Evolutionary conservation across 225 moss, liverwort and hornwort genomes (phyloP), one percentile per base, ranked within the genome.

Genomic region (Bryoerythrophyllum caledonicum): DNA sequence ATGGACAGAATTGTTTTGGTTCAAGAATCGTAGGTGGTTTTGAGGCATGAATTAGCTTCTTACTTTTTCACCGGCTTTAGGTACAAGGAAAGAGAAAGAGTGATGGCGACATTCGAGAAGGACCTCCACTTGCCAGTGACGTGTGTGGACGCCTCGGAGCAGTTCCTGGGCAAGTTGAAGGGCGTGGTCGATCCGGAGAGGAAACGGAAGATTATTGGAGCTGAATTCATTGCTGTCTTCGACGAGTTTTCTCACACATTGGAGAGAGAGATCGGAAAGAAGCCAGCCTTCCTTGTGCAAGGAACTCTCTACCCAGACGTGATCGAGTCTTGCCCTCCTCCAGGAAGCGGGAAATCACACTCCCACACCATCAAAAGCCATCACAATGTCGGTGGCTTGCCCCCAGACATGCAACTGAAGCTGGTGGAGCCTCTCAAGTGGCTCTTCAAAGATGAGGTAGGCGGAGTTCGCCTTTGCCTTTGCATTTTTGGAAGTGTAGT

Each of bases 341-440:
- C 90, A 25, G 96, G 90, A 52, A 96, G 96, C 77, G 96, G 96
- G 51, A 91, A 91, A 63, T 89, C 86, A 12, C 96, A 96, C 54
- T 96, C 93, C 0, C 96, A 96, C 55, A 96, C 93, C 11, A 93
- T 96, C 48, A 96, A 96, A 67, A 96, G 93, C 75, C 96, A 96
- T 80, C 96, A 96, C 78, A 93, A 96, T 66, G 96, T 96, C 12
- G 93, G 96, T 62, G 93, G 91, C 24, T 85, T 96, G 81, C 91
- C 91, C 40, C 74, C 85, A n/a, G 85, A 89, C 46, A 96, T 96
- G 96, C 67, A 91, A 67, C 79, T 96, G 72, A 90, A 89, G 86
- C 77, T 96, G 59, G 82, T 93, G 40, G 96, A 96, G 80, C 96
- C 96, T 72, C 70, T 93, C 35, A 93, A 96, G 81, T 93, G 87